Evolutionary conservation across 2,329 filamentous ascomycete species (phyloP).

Genomic region (Penicillium sp.): DNA sequence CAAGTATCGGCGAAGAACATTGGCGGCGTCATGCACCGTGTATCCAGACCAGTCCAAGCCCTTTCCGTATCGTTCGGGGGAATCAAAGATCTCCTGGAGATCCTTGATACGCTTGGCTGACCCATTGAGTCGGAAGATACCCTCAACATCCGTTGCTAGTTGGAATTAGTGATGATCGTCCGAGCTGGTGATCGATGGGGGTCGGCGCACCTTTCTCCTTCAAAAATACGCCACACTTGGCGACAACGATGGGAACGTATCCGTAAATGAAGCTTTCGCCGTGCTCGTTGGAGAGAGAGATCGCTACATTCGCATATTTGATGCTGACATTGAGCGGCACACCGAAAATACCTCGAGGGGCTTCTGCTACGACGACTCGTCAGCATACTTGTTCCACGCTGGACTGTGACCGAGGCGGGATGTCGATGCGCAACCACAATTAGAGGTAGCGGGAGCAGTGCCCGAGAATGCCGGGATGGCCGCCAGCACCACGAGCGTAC

Average conservation of each 20-base stretch:
- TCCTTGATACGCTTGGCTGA: constrained; percentile 99
- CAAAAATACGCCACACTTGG: constrained; percentile 93
- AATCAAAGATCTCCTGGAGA: constrained; percentile 84
- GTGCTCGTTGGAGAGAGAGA: constrained; percentile 86
- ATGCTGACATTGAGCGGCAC: constrained; percentile 91
- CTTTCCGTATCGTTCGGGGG: constrained; percentile 91
- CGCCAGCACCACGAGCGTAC: not conserved
- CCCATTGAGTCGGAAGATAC: constrained; percentile 91
- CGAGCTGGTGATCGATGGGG: not conserved
- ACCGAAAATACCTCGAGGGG: constrained; percentile 78
- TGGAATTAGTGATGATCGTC: constrained; percentile 22
- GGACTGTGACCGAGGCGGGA: not conserved
- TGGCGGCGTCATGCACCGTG: constrained; percentile 96
- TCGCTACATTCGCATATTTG: constrained; percentile 95
- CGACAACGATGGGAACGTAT: constrained; percentile 96
- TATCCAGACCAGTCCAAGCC: constrained; percentile 96
- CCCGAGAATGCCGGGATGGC: not conserved
- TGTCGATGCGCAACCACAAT: not conserved
- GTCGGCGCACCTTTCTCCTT: constrained; percentile 83
- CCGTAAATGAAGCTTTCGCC: constrained; percentile 97
- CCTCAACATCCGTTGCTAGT: constrained; percentile 85
- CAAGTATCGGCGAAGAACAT: constrained; percentile 89
- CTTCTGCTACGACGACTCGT: constrained; percentile 17
- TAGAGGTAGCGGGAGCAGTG: not conserved
- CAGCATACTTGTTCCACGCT: constrained; percentile 3